These are phyloP conservation scores for Hemileccinum impolitum DNA, from an alignment of 768 basidiomycete genomes.

Conservation along the genomic window DNA sequence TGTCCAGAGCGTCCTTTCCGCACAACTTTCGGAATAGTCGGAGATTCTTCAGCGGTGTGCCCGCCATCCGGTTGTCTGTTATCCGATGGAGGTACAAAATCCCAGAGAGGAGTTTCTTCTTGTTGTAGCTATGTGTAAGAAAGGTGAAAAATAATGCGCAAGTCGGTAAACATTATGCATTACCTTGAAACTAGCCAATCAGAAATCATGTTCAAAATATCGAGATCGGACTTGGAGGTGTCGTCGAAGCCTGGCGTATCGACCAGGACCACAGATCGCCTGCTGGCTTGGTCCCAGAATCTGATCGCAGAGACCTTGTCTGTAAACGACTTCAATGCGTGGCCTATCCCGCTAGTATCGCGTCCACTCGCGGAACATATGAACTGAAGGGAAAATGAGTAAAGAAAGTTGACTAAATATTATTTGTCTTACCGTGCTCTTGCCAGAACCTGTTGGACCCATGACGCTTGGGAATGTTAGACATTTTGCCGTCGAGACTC, in stretches of 20 bases:
- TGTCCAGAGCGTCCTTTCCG: slow-evolving; percentile 26
- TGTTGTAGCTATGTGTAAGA: slow-evolving; percentile 3
- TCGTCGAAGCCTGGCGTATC: slow-evolving; percentile 26
- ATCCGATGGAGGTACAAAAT: slow-evolving; percentile 41
- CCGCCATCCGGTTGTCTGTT: slow-evolving; percentile 36
- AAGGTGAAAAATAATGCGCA: not conserved
- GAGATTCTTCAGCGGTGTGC: slow-evolving; percentile 32
- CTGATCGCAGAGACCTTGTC: slow-evolving; percentile 4
- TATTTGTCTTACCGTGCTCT: slow-evolving; percentile 10
- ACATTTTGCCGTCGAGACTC: not conserved
- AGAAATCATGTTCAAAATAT: slow-evolving; percentile 12
- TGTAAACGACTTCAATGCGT: slow-evolving; percentile 10
- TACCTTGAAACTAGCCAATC: slow-evolving; percentile 16
- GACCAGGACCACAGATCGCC: slow-evolving; percentile 15
- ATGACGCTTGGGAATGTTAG: slow-evolving; percentile 8
- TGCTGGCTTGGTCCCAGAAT: slow-evolving; percentile 1
- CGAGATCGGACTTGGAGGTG: slow-evolving; percentile 13
- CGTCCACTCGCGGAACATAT: slow-evolving; percentile 6
- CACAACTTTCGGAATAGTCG: slow-evolving; percentile 30
- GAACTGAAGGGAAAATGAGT: slow-evolving; percentile 7
- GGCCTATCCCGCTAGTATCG: slow-evolving; percentile 2
- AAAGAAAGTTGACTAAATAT: not conserved
- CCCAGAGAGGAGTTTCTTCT: slow-evolving; percentile 24
- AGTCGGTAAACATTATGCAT: not conserved
- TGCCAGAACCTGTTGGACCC: slow-evolving; percentile 19